Conservation (phyloP, 345 rosid genomes). For the Ceriops zippeliana region DNA sequence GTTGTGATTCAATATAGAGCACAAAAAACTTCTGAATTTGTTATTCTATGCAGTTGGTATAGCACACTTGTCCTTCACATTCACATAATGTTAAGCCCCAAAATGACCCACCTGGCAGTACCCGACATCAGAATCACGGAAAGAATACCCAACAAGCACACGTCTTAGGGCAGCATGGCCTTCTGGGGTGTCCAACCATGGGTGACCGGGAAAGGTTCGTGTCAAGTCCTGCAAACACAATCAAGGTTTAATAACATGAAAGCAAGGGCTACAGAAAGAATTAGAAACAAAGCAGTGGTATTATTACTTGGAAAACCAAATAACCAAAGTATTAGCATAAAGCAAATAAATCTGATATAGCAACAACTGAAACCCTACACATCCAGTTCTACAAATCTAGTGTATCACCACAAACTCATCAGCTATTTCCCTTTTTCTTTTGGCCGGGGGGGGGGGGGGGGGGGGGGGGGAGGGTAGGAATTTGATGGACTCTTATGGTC, state of each 20-base stretch:
- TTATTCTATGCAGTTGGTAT: background rate
- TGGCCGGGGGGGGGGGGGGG: background rate
- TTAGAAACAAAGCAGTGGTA: background rate
- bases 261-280: background rate
- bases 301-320: background rate
- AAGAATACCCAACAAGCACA: constrained; percentile 94
- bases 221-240: constrained; percentile 74
- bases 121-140: constrained; percentile 99
- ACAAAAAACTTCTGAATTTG: background rate
- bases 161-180: constrained; percentile 94
- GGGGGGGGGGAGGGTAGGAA: background rate
- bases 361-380: background rate
- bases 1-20: background rate
- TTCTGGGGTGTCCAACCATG: constrained; percentile 97
- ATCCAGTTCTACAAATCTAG: constrained; percentile 6
- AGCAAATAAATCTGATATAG: background rate
- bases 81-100: constrained; percentile 1
- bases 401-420: background rate
- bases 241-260: background rate
- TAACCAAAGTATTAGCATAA: background rate
- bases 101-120: constrained; percentile 83
- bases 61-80: background rate
- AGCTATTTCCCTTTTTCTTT: background rate
- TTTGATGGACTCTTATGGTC: background rate
- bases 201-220: constrained; percentile 97